These are phyloP conservation scores for Boletus rufocinnamomeus DNA, from an alignment of 768 basidiomycete genomes.

Conservation along the genomic window DNA sequence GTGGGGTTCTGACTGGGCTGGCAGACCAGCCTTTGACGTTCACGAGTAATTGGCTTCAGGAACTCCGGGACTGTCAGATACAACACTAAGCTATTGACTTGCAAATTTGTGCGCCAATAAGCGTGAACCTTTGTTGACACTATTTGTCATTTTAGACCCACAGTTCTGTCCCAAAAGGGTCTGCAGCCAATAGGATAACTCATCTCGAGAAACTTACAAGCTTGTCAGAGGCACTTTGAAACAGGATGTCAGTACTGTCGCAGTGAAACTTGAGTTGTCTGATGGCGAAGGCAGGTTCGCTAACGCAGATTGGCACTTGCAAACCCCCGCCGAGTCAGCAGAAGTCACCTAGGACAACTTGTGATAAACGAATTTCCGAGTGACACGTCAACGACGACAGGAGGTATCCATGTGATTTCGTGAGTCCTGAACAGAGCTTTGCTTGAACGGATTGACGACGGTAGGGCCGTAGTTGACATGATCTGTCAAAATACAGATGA, in stretches of 20 bases:
- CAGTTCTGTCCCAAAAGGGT: no score
- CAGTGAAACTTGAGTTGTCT: background rate
- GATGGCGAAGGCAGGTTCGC: background rate
- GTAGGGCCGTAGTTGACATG: no score
- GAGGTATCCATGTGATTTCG: slow-evolving; percentile 44
- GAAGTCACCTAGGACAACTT: no score
- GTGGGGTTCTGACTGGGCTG: background rate
- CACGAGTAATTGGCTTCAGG: background rate
- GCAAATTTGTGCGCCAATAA: no score
- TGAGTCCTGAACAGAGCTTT: slow-evolving; percentile 75
- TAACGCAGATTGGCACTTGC: background rate
- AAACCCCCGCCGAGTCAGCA: background rate
- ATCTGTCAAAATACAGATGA: no score
- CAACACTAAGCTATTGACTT: background rate
- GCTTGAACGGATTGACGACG: slow-evolving; percentile 67
- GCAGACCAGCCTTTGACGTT: background rate
- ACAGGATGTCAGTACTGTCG: background rate
- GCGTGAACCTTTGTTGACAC: background rate
- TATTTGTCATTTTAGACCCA: background rate
- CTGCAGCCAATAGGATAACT: no score
- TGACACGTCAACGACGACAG: no score
- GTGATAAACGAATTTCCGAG: no score
- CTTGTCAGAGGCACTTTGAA: no score
- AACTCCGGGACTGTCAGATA: background rate
- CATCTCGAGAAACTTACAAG: no score